Base-by-base conservation (phyloP, 2,329 filamentous ascomycete genomes). In the Neopestalotiopsis sp. region DNA sequence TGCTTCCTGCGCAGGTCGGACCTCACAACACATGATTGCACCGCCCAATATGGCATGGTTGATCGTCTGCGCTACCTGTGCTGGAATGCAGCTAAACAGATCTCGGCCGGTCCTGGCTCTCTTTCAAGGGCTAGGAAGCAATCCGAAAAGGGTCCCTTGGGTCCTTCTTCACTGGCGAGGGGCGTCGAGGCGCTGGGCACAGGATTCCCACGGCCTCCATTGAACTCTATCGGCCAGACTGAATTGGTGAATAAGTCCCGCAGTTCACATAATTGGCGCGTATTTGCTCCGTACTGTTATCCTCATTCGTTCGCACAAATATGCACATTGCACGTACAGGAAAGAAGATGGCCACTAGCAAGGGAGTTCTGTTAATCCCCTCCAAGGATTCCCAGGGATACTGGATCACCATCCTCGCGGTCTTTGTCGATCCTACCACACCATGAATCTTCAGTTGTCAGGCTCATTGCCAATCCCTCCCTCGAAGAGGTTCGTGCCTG, bases 261-360 rank as follows among this genome's bases (percentile, higher is more conserved):
- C 32, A 70, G 40, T 61, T 66, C 70, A 73, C 71, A 38, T 28
- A n/a, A 28, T 52, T 20, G 10, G 34, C 38, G n/a, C 20, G 62
- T 14, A 52, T 65, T 40, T 49, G 13, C 34, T 17, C 62, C 12
- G 32, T 30, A 9, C 12, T 28, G 12, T 56, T 67, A 20, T 49
- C 40, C 32, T 68, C 58, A 76, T 76, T 77, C 73, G 75, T 57
- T 58, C 67, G 61, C 56, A 62, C n/a, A 20, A 20, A 62, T 13
- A 62, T 38, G 34, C 34, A 24, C 30, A 62, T 20, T 17, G 32
- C 45, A 52, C 45, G 17, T 52, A 52, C 45, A n/a, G 45, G 4
- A 52, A 20, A 52, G 45, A 20, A 20, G 45, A 52, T 20, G 14
- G n/a, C 45, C 17, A n/a, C 45, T 17, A 52, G 3, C n/a, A 62